phyloP scores from a whole-genome alignment of 768 basidiomycete species.

The Tephrocybe sp. region DNA sequence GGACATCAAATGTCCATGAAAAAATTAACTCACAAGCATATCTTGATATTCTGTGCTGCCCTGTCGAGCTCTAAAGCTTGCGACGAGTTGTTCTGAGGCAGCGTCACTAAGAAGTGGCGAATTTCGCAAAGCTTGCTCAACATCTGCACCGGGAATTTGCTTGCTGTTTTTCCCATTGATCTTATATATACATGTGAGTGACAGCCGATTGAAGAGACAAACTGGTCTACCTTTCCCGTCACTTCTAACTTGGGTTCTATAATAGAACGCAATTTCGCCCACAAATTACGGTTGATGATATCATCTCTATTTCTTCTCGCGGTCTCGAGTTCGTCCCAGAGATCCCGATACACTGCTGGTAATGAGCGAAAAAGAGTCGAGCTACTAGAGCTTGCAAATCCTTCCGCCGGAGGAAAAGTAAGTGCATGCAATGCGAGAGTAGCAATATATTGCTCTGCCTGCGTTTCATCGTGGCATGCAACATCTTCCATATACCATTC shows the following conservation, averaged over 20 bases:
- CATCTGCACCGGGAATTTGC: constrained; percentile 12
- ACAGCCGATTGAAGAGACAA: not conserved
- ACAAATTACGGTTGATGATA: constrained; percentile 59
- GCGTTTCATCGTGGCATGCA: constrained; percentile 71
- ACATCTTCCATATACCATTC: constrained; percentile 84
- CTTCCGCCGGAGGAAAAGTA: constrained; percentile 58
- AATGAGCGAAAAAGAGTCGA: constrained; percentile 73
- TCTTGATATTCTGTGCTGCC: constrained; percentile 69
- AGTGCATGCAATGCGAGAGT: constrained; percentile 82
- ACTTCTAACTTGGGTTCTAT: constrained; percentile 56
- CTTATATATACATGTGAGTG: constrained; percentile 14
- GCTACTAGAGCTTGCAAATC: constrained; percentile 55
- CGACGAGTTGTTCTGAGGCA: constrained; percentile 49
- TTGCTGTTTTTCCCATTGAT: constrained; percentile 22
- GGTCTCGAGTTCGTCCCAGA: constrained; percentile 88
- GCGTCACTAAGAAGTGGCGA: constrained; percentile 17
- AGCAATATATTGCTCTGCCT: constrained; percentile 90
- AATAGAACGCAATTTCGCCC: constrained; percentile 67
- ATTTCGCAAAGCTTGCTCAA: constrained; percentile 1
- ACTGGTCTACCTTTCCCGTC: constrained; percentile 35
- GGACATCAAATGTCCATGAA: not conserved
- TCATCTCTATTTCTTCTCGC: constrained; percentile 61
- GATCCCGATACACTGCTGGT: constrained; percentile 79
- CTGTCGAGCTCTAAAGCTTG: constrained; percentile 60
- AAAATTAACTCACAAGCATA: constrained; percentile 69